phyloP scores from a whole-genome alignment of 2,329 filamentous ascomycete species.

The Stagonosporopsis cucurbitacearum region DNA sequence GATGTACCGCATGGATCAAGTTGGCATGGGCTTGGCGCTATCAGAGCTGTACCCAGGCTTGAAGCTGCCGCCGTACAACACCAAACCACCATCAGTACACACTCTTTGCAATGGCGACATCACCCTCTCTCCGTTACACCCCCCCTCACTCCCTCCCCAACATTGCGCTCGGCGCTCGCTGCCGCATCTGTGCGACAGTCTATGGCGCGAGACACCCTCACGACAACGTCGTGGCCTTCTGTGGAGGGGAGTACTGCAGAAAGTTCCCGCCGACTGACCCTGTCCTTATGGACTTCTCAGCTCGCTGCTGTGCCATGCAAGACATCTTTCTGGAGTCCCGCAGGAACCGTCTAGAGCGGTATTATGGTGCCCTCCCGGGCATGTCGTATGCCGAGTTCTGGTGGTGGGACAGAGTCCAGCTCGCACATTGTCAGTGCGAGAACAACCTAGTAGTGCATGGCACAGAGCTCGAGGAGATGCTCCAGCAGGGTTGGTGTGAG shows the following conservation, averaged over 20 bases:
- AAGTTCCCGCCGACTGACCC: not conserved
- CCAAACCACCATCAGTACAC: not conserved
- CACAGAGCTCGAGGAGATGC: not conserved
- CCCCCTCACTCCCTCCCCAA: not conserved
- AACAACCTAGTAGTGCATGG: not conserved
- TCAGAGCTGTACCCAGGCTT: not conserved
- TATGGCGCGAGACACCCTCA: not conserved
- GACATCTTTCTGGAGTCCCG: not conserved
- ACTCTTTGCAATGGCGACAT: not conserved
- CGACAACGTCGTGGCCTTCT: not conserved
- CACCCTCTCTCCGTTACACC: not conserved
- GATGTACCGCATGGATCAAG: not conserved
- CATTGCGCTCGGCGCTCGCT: not conserved
- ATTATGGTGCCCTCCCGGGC: not conserved
- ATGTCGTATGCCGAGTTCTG: not conserved
- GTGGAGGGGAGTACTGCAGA: not conserved
- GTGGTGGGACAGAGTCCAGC: not conserved
- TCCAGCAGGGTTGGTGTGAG: not conserved
- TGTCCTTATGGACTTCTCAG: not conserved
- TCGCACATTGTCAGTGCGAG: not conserved
- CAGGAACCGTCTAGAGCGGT: not conserved
- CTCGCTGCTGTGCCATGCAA: not conserved
- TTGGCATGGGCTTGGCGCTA: slow-evolving; percentile 5
- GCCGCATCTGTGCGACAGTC: not conserved
- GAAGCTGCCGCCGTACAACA: not conserved